Evolutionary conservation across 2,329 filamentous ascomycete genomes (phyloP), one percentile per base, ranked within the genome.

Genomic region (Arthrinium phaeospermum): DNA sequence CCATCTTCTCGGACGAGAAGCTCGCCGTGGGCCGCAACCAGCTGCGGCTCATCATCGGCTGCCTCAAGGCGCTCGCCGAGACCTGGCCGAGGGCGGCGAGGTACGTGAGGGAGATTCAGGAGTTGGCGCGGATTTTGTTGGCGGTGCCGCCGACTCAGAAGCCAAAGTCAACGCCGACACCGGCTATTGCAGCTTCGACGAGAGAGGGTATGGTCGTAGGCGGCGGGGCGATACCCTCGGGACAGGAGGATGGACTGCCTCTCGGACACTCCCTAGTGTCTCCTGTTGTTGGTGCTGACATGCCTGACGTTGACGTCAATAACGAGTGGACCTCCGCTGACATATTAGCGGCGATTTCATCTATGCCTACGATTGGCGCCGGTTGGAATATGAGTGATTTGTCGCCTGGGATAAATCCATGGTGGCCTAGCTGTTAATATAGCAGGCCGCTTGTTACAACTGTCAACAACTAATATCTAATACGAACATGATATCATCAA

Each of bases 11-110:
- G 10, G 80, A 78, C 0, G 75, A 76, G 37, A 77, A 82, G 22
- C 73, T 84, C 6, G 74, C 77, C 0, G 77, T 82, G 1, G 82
- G 82, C n/a, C 77, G 84, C 72, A 79, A 82, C 34, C 83, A 85
- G 74, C 83, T 85, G 30, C 80, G 83, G 6, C 78, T 85, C 77
- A 82, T 75, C 5, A 81, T 85, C n/a, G 83, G 83, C 0, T 85
- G 80, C 71, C 77, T 85, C 12, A 81, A 80, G 73, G 74, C 76
- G 4, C 49, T 85, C 67, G 83, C 78, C 1, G 77, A 79, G 8
- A n/a, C 82, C 1, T 85, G 84, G 84, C 79, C 82, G 0, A 75
- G 80, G 45, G 80, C 79, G 6, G 78, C 78, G 0, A 80, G 77
- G 69, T 83, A 82, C 72, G 78, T 85, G 0, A 71, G 76, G 19